These are phyloP conservation scores for Acephala macrosclerotiorum DNA, from an alignment of 2,329 filamentous ascomycete genomes.

Conservation along the genomic window DNA sequence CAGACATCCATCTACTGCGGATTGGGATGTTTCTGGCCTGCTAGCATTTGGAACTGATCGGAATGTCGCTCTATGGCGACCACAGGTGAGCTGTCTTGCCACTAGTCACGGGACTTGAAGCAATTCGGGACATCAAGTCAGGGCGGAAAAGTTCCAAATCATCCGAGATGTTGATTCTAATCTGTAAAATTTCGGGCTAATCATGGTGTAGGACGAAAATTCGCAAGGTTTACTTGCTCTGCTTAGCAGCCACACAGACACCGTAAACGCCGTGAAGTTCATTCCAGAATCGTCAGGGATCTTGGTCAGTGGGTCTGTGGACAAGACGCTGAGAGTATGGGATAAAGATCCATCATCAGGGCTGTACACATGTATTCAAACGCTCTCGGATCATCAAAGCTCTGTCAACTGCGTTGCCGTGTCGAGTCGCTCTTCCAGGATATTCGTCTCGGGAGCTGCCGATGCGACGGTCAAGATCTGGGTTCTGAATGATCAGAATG, in stretches of 20 bases:
- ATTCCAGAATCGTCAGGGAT: constrained; percentile 63
- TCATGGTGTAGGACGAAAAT: constrained; percentile 28
- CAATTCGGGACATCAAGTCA: neutral
- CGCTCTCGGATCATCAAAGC: constrained; percentile 67
- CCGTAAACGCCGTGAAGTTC: constrained; percentile 86
- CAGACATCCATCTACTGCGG: constrained; percentile 85
- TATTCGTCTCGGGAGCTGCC: constrained; percentile 81
- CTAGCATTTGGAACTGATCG: constrained; percentile 90
- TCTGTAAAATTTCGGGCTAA: constrained; percentile 10
- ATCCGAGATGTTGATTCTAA: neutral
- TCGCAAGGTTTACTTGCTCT: constrained; percentile 67
- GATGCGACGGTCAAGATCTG: constrained; percentile 79
- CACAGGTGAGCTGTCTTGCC: constrained; percentile 70
- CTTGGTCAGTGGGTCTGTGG: constrained; percentile 82
- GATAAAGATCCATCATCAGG: constrained; percentile 48
- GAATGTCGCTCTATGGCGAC: constrained; percentile 89
- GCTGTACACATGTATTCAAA: constrained; percentile 54
- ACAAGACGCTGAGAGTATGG: constrained; percentile 82
- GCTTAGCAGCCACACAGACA: constrained; percentile 78
- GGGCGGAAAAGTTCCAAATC: neutral
- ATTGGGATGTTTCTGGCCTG: constrained; percentile 80
- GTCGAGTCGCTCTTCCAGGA: constrained; percentile 32
- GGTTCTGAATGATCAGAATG: constrained; percentile 59
- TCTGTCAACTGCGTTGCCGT: constrained; percentile 75
- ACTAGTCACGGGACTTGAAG: constrained; percentile 5